Evolutionary conservation across 179 eudicot genomes (phyloP).

Genomic region (Beta lomatogona): DNA sequence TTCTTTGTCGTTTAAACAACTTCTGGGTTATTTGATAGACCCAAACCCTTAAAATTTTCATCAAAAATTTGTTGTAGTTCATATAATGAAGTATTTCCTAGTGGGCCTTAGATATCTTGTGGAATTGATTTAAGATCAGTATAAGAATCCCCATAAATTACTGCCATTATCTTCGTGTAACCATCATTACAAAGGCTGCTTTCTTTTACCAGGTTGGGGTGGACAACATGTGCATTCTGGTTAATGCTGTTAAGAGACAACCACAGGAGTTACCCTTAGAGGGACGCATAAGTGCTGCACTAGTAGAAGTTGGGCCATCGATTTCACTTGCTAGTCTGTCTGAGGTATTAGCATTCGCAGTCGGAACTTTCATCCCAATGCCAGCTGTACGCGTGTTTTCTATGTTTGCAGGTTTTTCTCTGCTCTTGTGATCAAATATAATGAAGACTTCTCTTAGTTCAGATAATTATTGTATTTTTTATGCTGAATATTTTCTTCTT

Average conservation of each 20-base stretch:
- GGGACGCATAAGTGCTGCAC: slow-evolving; percentile 89
- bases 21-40: background rate
- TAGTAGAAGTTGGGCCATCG: slow-evolving; percentile 98
- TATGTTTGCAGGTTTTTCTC: slow-evolving; percentile 88
- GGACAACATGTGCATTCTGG: slow-evolving; percentile 98
- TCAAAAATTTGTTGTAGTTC: no score
- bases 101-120: no score
- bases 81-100: no score
- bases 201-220: slow-evolving; percentile 81
- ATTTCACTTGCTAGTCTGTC: slow-evolving; percentile 95
- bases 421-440: slow-evolving; percentile 7
- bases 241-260: slow-evolving; percentile 93
- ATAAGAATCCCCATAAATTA: no score
- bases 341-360: slow-evolving; percentile 97
- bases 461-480: background rate
- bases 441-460: background rate
- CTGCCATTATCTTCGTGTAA: background rate
- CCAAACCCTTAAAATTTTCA: background rate
- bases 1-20: background rate
- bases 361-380: slow-evolving; percentile 97
- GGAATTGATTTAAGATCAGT: no score
- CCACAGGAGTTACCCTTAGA: slow-evolving; percentile 79
- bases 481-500: slow-evolving; percentile 16
- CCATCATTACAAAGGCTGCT: slow-evolving; percentile 4
- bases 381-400: slow-evolving; percentile 99